Evolutionary conservation across 345 rosid genomes (phyloP).

Genomic region (Euclidium syriacum): DNA sequence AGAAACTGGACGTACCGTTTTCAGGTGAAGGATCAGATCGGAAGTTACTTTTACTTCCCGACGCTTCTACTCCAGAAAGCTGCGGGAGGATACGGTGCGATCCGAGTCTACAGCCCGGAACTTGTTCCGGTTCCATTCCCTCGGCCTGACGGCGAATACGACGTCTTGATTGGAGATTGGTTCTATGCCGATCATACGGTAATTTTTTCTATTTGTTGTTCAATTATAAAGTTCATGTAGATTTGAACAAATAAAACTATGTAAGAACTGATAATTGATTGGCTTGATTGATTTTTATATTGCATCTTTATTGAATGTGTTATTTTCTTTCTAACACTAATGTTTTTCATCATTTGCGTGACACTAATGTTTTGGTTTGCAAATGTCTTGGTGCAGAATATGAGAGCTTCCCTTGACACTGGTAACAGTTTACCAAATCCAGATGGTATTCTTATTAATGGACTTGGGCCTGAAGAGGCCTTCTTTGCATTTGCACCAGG

Average conservation of each 20-base stretch:
- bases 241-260: too few relatives aligned
- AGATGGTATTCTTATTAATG: conserved; percentile 28
- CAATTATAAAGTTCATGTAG: too few relatives aligned
- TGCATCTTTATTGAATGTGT: not conserved
- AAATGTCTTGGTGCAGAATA: not conserved
- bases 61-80: conserved; percentile 57
- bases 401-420: conserved; percentile 33
- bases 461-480: conserved; percentile 26
- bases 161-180: conserved; percentile 80
- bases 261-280: too few relatives aligned
- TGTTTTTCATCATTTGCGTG: not conserved
- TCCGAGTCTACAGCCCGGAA: conserved; percentile 47
- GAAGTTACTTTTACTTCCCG: conserved; percentile 67
- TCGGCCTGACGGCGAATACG: conserved; percentile 54
- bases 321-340: not conserved
- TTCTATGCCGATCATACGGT: conserved; percentile 40
- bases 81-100: conserved; percentile 67
- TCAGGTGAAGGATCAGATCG: conserved; percentile 78
- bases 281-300: too few relatives aligned
- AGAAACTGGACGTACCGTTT: conserved; percentile 62
- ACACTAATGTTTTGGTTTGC: not conserved
- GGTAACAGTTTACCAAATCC: conserved; percentile 23
- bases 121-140: conserved; percentile 54
- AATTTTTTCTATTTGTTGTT: not conserved
- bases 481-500: conserved; percentile 28